Base-by-base conservation (phyloP, 1,284 basidiomycete species). In the Inonotus obliquus region DNA sequence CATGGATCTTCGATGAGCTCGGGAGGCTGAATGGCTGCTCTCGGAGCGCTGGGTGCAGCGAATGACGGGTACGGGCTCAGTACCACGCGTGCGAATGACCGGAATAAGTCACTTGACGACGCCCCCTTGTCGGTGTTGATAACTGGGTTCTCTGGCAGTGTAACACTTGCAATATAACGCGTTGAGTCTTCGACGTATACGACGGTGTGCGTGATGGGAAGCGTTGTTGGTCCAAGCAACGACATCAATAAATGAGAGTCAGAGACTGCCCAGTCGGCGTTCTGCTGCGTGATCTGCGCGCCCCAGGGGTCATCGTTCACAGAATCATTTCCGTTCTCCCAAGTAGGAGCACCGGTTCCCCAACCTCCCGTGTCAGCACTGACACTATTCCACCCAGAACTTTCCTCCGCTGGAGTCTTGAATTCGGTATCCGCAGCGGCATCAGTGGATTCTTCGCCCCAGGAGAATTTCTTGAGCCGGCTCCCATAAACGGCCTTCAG, bases 131-230 rank as follows among this genome's bases (percentile, higher is more conserved):
- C 52, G 52, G 51, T 59, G 54, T 19, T 48, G 56, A 13, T 38
- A n/a, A n/a, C 35, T 25, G 37, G 5, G 27, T 32, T 21, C 14
- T 35, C 35, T 32, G 71, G 72, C 23, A 71, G 62, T 60, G 79
- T 67, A 25, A 45, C 38, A 39, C 73, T 65, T 59, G 74, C 73
- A 71, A 85, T 74, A 59, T 76, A 74, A 25, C 83, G 75, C 63
- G 80, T 76, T 2, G 82, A 82, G 17, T 73, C 72, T 69, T 85
- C 84, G 59, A 82, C 77, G 56, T 83, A 69, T 17, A 80, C 82
- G 13, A 79, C 72, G 4, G 72, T 73, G 67, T 85, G 83, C 2
- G 82, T 83, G 57, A 74, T 67, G 44, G 77, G 77, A 44, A 81
- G 70, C 9, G 68, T 60, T 0, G 74, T 77, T 17, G 76, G 76